Evolutionary conservation across 371 early-diverging fungal species (phyloP).

Genomic region (Mortierella sp.): DNA sequence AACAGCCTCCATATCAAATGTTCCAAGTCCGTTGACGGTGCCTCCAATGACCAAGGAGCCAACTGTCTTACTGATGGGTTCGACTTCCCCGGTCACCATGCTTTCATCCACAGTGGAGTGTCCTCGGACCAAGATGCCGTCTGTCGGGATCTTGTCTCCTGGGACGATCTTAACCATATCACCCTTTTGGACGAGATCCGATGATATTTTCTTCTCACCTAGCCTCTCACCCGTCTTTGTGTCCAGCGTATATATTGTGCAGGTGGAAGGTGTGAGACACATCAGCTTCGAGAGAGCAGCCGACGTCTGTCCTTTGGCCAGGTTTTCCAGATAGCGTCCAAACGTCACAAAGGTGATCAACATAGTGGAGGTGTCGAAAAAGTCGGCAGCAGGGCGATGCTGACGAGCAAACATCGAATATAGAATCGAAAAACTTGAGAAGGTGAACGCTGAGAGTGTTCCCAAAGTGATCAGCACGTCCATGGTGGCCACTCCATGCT

Average conservation of each 20-base stretch:
- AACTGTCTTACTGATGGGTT: slow-evolving; percentile 83
- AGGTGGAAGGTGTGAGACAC: slow-evolving; percentile 83
- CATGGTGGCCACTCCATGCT: slow-evolving; percentile 92
- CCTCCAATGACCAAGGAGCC: slow-evolving; percentile 89
- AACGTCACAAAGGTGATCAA: slow-evolving; percentile 91
- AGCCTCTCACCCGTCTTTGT: slow-evolving; percentile 54
- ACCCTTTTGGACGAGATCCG: slow-evolving; percentile 86
- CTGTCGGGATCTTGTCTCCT: slow-evolving; percentile 94
- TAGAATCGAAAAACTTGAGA: slow-evolving; percentile 78
- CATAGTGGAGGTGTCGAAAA: slow-evolving; percentile 94
- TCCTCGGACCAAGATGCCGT: slow-evolving; percentile 90
- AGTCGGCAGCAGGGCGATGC: slow-evolving; percentile 71
- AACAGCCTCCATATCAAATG: slow-evolving; percentile 77
- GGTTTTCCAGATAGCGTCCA: slow-evolving; percentile 92
- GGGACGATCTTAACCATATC: slow-evolving; percentile 91
- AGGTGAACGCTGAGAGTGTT: slow-evolving; percentile 87
- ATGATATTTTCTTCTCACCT: slow-evolving; percentile 80
- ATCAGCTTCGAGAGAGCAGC: slow-evolving; percentile 90
- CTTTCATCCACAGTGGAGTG: slow-evolving; percentile 94
- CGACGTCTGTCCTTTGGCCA: slow-evolving; percentile 94
- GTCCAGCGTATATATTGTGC: slow-evolving; percentile 70
- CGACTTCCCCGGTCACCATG: slow-evolving; percentile 98
- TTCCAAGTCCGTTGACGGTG: slow-evolving; percentile 89
- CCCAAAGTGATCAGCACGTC: slow-evolving; percentile 94
- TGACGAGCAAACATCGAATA: slow-evolving; percentile 60